Evolutionary conservation across 129 eudicot genomes (phyloP), one percentile per base, ranked within the genome.

Genomic region (Arctium lappa): DNA sequence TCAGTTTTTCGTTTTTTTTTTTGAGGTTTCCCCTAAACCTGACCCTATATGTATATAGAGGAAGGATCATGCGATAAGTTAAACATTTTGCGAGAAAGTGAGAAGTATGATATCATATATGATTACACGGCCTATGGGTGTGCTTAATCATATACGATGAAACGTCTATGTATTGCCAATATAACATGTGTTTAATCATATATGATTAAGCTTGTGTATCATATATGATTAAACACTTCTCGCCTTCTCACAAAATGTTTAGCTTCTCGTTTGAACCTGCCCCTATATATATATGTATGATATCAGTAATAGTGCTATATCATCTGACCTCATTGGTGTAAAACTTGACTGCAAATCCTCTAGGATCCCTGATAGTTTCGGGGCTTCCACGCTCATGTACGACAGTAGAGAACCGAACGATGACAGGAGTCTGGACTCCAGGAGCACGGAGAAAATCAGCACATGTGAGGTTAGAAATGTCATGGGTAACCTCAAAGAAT

Each of bases 381-480:
- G 93, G 97, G 86, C 97, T 91, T 40, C 93, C 97, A 69, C 93
- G 93, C 40, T 91, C 97, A 75, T 91, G 93, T 77, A 89, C 86
- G 53, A 91, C 96, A 10, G 96, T 91, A 15, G 96, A 91, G 79
- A 91, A 91, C 27, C 96, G 93, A 72, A 91, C 93, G 82, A 91
- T 91, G 32, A 89, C 87, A 72, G 96, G 96, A 30, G 96, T 91
- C 79, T 88, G 93, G 72, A 89, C 93, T 0, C 93, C 96, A 2
- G 91, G 96, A 27, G 93, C 90, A 12, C 91, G 84, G 16, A 91
- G 90, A 75, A 91, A 91, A 82, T 91, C 96, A 82, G 96, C 97
- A 79, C 91, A 89, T 6, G 97, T 79, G 39, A 89, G 93, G 77
- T 86, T 76, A n/a, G 93, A 42, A 30, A 91, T 73, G 39, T 91